Base-by-base conservation (phyloP, 768 basidiomycete species). In the Trametes coccinea region DNA sequence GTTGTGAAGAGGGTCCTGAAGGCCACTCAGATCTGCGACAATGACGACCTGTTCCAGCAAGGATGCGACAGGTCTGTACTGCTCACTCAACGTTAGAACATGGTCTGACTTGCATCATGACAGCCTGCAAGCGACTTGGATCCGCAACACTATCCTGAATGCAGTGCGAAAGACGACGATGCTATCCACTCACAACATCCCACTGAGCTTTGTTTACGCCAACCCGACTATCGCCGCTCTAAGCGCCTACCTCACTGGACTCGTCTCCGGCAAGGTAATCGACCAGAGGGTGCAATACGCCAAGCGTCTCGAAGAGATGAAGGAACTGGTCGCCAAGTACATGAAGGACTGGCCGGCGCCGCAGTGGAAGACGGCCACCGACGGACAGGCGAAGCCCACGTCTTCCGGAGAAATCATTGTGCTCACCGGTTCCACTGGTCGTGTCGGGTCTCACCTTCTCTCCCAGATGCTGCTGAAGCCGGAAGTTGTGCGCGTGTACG, bases 261-360 rank as follows among this genome's bases (percentile, higher is more conserved):
- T 64, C 52, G 13, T 60, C 2, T 33, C 58, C 2, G 65, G 56
- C 4, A 45, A 55, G 40, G 10, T 8, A 10, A 31, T 46, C 34
- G 58, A 34, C 70, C 71, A 41, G 66, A 68, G 29, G 22, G 65
- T 63, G 56, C 48, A 59, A 8, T 48, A 68, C 43, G 65, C 67
- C 5, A 39, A 63, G 34, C 53, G 22, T 51, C 56, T 64, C 29
- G 43, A 45, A 29, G 64, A 57, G 3, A 79, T 80, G 64, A 69
- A 74, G 33, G 71, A 63, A 0, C 74, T 82, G 71, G 75, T 82
- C 39, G 73, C 71, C 10, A 80, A 78, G 65, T 79, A 83, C 63
- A 72, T 17, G 66, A 30, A 9, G 2, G 17, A 37, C 44, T 60
- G 56, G 33, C 51, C 13, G 5, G 30, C 29, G 31, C 13, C 27